Base-by-base conservation (phyloP, 371 early-diverging fungal genomes). In the Umbelopsis sp. region DNA sequence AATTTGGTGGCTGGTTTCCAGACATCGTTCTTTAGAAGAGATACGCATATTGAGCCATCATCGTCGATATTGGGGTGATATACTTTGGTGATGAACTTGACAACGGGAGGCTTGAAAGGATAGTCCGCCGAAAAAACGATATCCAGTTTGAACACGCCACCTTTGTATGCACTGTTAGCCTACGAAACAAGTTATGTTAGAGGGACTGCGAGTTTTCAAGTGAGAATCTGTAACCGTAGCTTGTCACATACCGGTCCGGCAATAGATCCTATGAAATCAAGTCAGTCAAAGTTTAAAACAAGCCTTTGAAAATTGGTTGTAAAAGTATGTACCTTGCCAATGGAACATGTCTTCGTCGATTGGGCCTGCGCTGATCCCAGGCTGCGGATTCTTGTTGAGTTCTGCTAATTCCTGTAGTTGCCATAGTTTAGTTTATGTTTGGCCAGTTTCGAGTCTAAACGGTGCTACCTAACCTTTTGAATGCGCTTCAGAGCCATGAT, bases 21-120 rank as follows among this genome's bases (percentile, higher is more conserved):
- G n/a, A 89, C 87, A 70, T 94, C 95, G 8, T 86, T 78, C 76
- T 96, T 96, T 50, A 97, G 78, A 51, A 95, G 76, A 63, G 92
- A 92, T 44, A 93, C 80, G 70, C 91, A 91, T 65, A 91, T 92
- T 7, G 91, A 82, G 0, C 95, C 95, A 66, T 92, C 90, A 63
- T 92, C 91, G 72, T 95, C 94, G 62, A 98, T 91, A 76, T 98
- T 98, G 38, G 96, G 96, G 75, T 98, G 98, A 83, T 95, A 97
- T 41, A 96, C 87, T 74, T 91, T 92, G 44, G 96, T 96, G 37
- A 73, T 71, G 74, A 98, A 95, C 68, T 90, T 92, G 74, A 97
- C 92, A 73, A 86, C 89, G 38, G 98, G 98, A 24, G 97, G 96
- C 73, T 95, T 94, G 80, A 96, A 97, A 22, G 98, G 98, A 77